A percentile compares a stretch with the other conserved stretches of the same genome.
phyloP scores from a whole-genome alignment of 495 filamentous ascomycete species.

The Podospora sp. region DNA sequence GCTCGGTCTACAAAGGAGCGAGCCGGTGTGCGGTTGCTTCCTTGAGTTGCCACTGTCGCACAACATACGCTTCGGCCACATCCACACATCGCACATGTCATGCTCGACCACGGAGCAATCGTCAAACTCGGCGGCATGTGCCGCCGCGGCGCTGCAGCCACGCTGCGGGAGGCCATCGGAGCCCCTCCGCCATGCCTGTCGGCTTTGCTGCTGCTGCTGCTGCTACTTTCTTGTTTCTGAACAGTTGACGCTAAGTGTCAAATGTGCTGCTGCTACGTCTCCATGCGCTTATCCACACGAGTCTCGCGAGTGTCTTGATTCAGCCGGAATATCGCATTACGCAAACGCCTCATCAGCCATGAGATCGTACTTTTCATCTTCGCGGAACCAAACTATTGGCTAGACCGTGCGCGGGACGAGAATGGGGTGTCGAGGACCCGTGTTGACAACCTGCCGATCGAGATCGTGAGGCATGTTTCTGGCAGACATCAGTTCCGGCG shows the following conservation, averaged over 20 bases:
- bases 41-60: conserved; percentile 3
- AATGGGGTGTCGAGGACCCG: neutral
- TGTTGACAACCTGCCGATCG: neutral
- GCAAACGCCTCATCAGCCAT: neutral
- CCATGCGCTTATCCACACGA: neutral
- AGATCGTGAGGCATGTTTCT: neutral
- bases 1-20: neutral
- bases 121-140: neutral
- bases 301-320: conserved; percentile 2
- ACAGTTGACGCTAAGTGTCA: neutral
- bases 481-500: too few species aligned
- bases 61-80: neutral
- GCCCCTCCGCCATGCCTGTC: neutral
- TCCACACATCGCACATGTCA: neutral
- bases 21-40: neutral
- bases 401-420: neutral
- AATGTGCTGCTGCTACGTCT: neutral
- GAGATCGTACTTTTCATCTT: neutral
- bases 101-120: neutral
- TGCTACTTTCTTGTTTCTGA: neutral
- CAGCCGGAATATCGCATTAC: conserved; percentile 5
- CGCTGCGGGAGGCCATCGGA: neutral
- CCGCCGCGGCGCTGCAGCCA: conserved; percentile 7
- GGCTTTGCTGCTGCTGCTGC: neutral
- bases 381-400: neutral